phyloP scores from a whole-genome alignment of 176 grass and related monocot genomes.

The Triticum monococcum region DNA sequence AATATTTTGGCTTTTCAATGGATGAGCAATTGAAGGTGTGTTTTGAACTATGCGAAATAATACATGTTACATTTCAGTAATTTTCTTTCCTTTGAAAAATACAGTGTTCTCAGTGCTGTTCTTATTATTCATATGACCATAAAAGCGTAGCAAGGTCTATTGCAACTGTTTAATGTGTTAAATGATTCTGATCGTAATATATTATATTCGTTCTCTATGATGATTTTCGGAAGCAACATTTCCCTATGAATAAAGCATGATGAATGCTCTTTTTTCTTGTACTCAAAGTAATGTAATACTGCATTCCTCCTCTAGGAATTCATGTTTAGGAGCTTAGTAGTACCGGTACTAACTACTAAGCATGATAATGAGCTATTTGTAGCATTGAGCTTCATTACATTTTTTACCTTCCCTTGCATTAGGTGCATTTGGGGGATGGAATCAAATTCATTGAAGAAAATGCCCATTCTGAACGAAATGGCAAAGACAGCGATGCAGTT shows the following conservation, averaged over 20 bases:
- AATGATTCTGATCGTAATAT: background rate
- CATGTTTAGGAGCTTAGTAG: background rate
- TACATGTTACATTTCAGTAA: background rate
- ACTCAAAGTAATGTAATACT: background rate
- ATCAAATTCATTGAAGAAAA: conserved; percentile 64
- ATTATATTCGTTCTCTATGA: background rate
- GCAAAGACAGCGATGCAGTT: conserved; percentile 24
- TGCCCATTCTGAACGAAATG: conserved; percentile 37
- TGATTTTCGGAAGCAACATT: background rate
- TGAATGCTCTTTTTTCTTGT: background rate
- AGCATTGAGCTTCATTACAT: background rate
- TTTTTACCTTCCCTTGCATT: conserved; percentile 3
- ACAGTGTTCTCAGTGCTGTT: background rate
- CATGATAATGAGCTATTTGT: background rate
- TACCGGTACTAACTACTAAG: background rate
- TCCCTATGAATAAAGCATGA: background rate
- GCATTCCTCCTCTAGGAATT: background rate
- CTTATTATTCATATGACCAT: background rate
- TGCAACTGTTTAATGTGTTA: background rate
- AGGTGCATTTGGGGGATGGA: conserved; percentile 84
- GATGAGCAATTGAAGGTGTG: conserved; percentile 78
- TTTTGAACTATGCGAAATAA: conserved; percentile 17
- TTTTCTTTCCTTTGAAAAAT: background rate
- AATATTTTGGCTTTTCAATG: conserved; percentile 70
- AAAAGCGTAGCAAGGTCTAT: background rate